These are phyloP conservation scores for Penicillium hesseltinei DNA, from an alignment of 2,329 filamentous ascomycete genomes.

Conservation along the genomic window DNA sequence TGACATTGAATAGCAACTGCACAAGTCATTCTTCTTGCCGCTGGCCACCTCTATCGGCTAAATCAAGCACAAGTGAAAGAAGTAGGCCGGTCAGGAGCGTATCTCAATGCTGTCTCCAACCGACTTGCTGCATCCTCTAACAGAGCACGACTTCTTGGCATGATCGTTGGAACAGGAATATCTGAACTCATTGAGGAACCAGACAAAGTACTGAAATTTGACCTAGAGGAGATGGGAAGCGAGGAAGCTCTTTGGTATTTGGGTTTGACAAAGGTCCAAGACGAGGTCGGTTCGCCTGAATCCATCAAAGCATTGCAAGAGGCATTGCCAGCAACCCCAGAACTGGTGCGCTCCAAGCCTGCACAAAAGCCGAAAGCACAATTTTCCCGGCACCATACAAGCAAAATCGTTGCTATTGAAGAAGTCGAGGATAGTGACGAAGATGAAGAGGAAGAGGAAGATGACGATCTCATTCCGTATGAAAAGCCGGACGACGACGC, in stretches of 20 bases:
- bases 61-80: conserved; percentile 65
- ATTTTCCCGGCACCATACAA: conserved; percentile 12
- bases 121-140: conserved; percentile 73
- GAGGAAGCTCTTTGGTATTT: conserved; percentile 76
- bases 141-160: conserved; percentile 77
- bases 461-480: conserved; percentile 72
- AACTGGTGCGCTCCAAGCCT: conserved; percentile 3
- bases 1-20: conserved; percentile 63
- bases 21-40: conserved; percentile 73
- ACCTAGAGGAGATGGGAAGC: conserved; percentile 72
- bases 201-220: conserved; percentile 75
- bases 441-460: conserved; percentile 48
- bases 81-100: conserved; percentile 68
- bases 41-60: conserved; percentile 70
- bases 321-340: conserved; percentile 17
- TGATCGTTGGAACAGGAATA: conserved; percentile 76
- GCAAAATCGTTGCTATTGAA: conserved; percentile 57
- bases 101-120: conserved; percentile 80
- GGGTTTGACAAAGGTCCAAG: conserved; percentile 60
- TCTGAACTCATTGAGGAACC: conserved; percentile 63
- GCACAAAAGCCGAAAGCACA: conserved; percentile 2
- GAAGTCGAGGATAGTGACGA: conserved; percentile 57
- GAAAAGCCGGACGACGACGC: conserved; percentile 82
- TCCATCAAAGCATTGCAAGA: conserved; percentile 42
- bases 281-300: conserved; percentile 60